These are phyloP conservation scores for Periglandula ipomoeae DNA, from an alignment of 2,329 filamentous ascomycete genomes.

Conservation along the genomic window DNA sequence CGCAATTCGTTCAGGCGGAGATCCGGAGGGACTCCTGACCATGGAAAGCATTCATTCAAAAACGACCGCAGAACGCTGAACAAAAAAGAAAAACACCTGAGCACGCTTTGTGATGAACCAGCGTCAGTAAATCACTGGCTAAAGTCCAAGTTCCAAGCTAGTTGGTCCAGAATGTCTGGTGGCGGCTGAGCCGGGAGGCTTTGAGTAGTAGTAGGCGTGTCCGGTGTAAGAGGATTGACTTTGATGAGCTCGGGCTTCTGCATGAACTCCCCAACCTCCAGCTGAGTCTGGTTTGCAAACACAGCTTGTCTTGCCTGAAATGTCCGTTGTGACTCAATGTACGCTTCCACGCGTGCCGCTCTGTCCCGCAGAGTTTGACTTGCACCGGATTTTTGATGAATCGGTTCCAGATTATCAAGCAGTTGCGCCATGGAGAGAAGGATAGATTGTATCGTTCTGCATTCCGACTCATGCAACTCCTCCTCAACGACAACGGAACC, in stretches of 20 bases:
- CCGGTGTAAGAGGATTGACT: not conserved
- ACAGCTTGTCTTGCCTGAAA: not conserved
- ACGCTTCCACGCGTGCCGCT: slow-evolving; percentile 17
- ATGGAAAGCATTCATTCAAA: too few species aligned
- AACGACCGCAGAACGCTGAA: not conserved
- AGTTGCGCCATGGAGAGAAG: slow-evolving; percentile 22
- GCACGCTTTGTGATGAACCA: not conserved
- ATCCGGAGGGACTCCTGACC: too few species aligned
- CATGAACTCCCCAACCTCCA: not conserved
- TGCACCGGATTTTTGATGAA: slow-evolving; percentile 14
- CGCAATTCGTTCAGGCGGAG: too few species aligned
- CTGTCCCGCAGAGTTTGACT: slow-evolving; percentile 15
- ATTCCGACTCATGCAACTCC: slow-evolving; percentile 19
- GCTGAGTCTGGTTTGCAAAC: not conserved
- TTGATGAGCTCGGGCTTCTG: not conserved
- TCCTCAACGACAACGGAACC: slow-evolving; percentile 23
- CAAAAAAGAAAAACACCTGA: not conserved
- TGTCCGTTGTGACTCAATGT: not conserved
- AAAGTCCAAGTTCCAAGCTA: slow-evolving; percentile 13
- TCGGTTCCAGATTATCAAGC: slow-evolving; percentile 19
- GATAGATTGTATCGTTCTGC: slow-evolving; percentile 17
- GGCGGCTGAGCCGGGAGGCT: slow-evolving; percentile 35
- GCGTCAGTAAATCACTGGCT: not conserved
- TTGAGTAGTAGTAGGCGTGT: not conserved
- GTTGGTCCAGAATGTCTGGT: slow-evolving; percentile 31